Base-by-base conservation (phyloP, 495 filamentous ascomycete species). In the Echria macrotheca region DNA sequence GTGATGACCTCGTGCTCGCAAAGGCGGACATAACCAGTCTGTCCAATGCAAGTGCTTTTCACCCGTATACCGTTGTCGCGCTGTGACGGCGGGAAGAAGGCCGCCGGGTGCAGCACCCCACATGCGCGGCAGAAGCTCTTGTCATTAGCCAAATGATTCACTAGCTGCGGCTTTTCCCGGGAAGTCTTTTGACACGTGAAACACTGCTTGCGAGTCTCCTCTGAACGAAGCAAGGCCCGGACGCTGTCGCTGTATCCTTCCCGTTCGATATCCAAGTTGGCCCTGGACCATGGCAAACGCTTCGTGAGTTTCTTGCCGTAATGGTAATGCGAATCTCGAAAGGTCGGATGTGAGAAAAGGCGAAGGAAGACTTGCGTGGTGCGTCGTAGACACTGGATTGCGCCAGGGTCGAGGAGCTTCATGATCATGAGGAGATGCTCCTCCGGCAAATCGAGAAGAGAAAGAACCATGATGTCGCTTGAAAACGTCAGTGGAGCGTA, bases 1-100 rank as follows among this genome's bases (percentile, higher is more conserved):
- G 14, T 41, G 38, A 41, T 41, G 38, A 41, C 38, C 19, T 41
- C 19, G 19, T 41, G 38, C 38, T 41, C 38, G 38, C 38, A 41
- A 23, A 41, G 38, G 7, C 38, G 38, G 4, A 41, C 38, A 23
- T 41, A 14, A 14, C 38, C 38, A 4, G 38, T 41, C 15, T 41
- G 38, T 14, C 38, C 38, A 19, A 41, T 41, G 38, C 38, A 41
- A 4, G 38, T 41, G 38, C 7, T 6, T 23, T 41, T 41, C 14
- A 23, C 7, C 6, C 4, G 15, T 23, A 4, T 4, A 21, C 19
- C 38, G 15, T 41, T 41, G 38, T 41, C 19, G 19, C 38, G 38
- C 38, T 41, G 15, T 15, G 38, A 41, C 15, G 38, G 15, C 14
- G 4, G 38, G 19, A 41, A 41, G 38, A 41, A 41, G 38, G 38